Percentiles rank a stretch among this genome's conserved stretches.
phyloP scores from a whole-genome alignment of 2,329 filamentous ascomycete species.

The Ophiostoma himal-ulmi region DNA sequence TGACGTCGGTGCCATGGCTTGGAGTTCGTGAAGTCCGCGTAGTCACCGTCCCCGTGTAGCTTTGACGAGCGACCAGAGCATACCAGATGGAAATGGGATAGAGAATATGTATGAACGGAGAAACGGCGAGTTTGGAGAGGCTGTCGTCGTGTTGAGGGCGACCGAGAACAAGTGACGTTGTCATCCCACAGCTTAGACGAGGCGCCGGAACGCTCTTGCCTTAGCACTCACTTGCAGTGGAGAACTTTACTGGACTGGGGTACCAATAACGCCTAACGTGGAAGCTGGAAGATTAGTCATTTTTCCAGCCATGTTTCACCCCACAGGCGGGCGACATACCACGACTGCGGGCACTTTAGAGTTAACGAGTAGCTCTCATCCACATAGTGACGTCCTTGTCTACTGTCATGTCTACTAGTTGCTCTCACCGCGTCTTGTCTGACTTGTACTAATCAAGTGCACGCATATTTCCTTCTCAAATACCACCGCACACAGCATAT shows the following conservation, averaged over 20 bases:
- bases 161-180: not conserved
- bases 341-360: not conserved
- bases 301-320: not conserved
- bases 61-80: slow-evolving; percentile 38
- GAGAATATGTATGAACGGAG: not conserved
- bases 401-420: not conserved
- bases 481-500: not conserved
- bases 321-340: not conserved
- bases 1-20: slow-evolving; percentile 35
- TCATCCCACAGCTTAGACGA: not conserved
- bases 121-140: not conserved
- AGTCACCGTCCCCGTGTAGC: slow-evolving; percentile 41
- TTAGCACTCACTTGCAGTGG: not conserved
- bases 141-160: not conserved
- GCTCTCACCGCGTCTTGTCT: no score
- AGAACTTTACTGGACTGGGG: not conserved
- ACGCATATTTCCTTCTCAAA: not conserved
- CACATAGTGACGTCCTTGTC: not conserved
- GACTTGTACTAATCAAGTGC: no score
- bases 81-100: slow-evolving; percentile 24
- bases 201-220: not conserved
- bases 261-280: not conserved
- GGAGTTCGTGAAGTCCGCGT: slow-evolving; percentile 23
- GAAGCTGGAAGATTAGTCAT: not conserved
- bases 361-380: not conserved